A percentile compares a stretch with the other conserved stretches of the same genome.
phyloP scores from a whole-genome alignment of 306 rosid species.

The Hippophae rhamnoides region DNA sequence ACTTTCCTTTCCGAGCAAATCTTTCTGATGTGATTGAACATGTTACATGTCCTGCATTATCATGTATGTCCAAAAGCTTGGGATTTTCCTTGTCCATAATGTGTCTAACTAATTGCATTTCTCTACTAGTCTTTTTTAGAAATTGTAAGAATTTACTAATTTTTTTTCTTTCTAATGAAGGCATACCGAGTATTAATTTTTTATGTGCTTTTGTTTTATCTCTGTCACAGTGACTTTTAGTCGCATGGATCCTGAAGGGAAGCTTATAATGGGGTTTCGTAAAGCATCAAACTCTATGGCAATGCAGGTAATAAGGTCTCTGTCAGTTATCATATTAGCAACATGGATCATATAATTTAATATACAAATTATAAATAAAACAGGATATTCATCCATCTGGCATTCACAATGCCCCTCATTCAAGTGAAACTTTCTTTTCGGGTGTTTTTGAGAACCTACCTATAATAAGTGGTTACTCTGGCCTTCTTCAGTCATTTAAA shows the following conservation, averaged over 20 bases:
- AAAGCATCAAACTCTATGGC: slow-evolving; percentile 68
- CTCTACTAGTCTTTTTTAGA: background rate
- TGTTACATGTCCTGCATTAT: no score
- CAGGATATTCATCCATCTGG: slow-evolving; percentile 79
- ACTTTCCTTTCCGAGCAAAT: no score
- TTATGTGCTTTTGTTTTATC: slow-evolving; percentile 1
- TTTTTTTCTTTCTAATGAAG: background rate
- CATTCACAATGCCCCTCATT: slow-evolving; percentile 65
- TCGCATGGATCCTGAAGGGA: slow-evolving; percentile 98
- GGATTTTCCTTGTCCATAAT: no score
- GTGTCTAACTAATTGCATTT: no score
- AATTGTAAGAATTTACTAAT: background rate
- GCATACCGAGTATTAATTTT: background rate
- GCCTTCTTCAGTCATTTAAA: slow-evolving; percentile 89
- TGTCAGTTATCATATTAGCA: slow-evolving; percentile 32
- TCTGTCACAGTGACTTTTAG: slow-evolving; percentile 78
- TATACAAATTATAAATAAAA: slow-evolving; percentile 39
- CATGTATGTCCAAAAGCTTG: no score
- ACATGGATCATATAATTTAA: slow-evolving; percentile 30
- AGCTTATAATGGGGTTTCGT: slow-evolving; percentile 95
- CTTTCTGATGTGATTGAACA: no score
- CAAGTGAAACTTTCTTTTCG: slow-evolving; percentile 80
- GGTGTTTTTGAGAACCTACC: slow-evolving; percentile 88
- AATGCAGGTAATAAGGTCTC: slow-evolving; percentile 56
- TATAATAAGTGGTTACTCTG: slow-evolving; percentile 83